These are phyloP conservation scores for Tubosaeta sp. DNA, from an alignment of 768 basidiomycete genomes.

Conservation along the genomic window DNA sequence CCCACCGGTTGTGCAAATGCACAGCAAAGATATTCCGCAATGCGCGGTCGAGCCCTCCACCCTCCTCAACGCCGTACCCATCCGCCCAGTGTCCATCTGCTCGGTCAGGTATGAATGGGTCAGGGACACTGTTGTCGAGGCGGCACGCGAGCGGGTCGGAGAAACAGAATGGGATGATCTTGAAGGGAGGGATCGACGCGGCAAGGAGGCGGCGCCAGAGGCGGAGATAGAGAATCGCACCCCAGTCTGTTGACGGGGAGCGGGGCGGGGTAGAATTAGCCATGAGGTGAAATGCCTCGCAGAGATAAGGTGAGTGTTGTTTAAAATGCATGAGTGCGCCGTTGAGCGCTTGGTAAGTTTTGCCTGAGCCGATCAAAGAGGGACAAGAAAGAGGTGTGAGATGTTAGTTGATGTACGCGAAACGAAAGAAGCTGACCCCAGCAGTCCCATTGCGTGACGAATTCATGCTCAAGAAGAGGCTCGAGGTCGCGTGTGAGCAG, in stretches of 20 bases:
- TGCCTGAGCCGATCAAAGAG: slow-evolving; percentile 41
- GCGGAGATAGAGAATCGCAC: slow-evolving; percentile 52
- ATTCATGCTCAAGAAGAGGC: slow-evolving; percentile 89
- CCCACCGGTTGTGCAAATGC: slow-evolving; percentile 96
- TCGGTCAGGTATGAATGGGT: slow-evolving; percentile 70
- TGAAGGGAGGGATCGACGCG: slow-evolving; percentile 75
- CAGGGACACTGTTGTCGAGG: slow-evolving; percentile 86
- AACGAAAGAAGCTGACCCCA: slow-evolving; percentile 56
- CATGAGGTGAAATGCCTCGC: background rate
- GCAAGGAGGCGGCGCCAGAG: slow-evolving; percentile 83
- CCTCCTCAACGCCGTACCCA: slow-evolving; percentile 48
- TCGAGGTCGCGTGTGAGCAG: slow-evolving; percentile 82
- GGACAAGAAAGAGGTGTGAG: background rate
- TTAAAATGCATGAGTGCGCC: slow-evolving; percentile 49
- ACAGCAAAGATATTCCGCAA: slow-evolving; percentile 78
- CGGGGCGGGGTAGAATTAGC: background rate
- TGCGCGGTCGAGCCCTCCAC: slow-evolving; percentile 56
- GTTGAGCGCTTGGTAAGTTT: slow-evolving; percentile 75
- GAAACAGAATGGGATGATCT: slow-evolving; percentile 93
- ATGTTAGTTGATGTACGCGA: slow-evolving; percentile 3
- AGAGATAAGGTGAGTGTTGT: background rate
- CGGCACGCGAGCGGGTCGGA: slow-evolving; percentile 87
- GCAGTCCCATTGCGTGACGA: slow-evolving; percentile 98
- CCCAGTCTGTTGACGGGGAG: background rate
- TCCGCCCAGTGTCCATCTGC: slow-evolving; percentile 58